These are phyloP conservation scores for Dictyostelium capitatum DNA, from an alignment of 78 protist genomes.

Conservation along the genomic window DNA sequence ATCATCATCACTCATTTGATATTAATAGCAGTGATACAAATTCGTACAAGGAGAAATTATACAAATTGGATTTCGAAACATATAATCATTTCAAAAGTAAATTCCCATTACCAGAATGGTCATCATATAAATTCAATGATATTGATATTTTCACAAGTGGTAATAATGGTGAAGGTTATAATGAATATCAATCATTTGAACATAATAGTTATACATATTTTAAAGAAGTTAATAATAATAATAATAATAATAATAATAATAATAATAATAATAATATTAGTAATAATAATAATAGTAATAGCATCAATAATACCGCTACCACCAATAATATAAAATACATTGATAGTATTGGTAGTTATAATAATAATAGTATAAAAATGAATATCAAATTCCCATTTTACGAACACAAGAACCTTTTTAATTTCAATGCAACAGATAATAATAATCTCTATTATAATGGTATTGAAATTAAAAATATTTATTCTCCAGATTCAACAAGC, in stretches of 20 bases:
- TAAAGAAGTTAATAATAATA: not conserved
- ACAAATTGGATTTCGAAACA: not conserved
- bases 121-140: slow-evolving; percentile 33
- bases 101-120: slow-evolving; percentile 15
- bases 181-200: not conserved
- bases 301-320: not conserved
- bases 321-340: not conserved
- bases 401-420: slow-evolving; percentile 1
- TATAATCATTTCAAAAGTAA: slow-evolving; percentile 19
- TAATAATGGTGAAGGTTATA: not conserved
- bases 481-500: slow-evolving; percentile 33
- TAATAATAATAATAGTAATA: not conserved
- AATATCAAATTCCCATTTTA: not conserved
- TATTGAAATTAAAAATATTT: not conserved
- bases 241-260: not conserved
- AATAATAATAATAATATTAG: not conserved
- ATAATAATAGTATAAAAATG: not conserved
- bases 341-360: not conserved
- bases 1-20: not conserved
- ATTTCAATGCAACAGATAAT: not conserved
- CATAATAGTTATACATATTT: not conserved
- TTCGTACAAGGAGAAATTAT: not conserved
- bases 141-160: slow-evolving; percentile 41
- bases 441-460: not conserved
- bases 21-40: not conserved